A percentile compares a stretch with the other conserved stretches of the same genome.
Evolutionary conservation across 2,329 filamentous ascomycete species (phyloP).

Genomic region (Trichoderma sp.): DNA sequence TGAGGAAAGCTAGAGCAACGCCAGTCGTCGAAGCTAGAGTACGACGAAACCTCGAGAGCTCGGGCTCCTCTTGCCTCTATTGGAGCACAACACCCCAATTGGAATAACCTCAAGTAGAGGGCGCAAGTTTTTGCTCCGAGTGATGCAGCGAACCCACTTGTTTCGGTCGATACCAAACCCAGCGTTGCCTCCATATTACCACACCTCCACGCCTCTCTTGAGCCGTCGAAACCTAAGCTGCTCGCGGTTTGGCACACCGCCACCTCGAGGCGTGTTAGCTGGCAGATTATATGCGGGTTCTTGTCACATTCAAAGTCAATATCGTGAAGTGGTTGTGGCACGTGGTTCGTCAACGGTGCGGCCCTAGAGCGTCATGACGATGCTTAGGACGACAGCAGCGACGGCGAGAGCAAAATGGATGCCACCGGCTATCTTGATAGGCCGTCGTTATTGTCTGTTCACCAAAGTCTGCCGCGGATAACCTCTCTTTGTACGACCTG

Average conservation of each 20-base stretch:
- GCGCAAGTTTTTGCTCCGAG: background rate
- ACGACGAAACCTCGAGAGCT: background rate
- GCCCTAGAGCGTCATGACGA: slow-evolving; percentile 26
- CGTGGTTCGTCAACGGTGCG: slow-evolving; percentile 32
- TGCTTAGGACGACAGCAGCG: slow-evolving; percentile 19
- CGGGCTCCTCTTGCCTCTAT: background rate
- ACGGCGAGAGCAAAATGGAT: slow-evolving; percentile 17
- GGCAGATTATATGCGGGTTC: background rate
- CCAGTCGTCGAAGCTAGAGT: background rate
- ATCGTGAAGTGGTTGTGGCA: slow-evolving; percentile 19
- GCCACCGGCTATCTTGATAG: background rate
- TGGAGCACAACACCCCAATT: background rate
- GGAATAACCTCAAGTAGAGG: background rate
- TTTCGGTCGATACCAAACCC: background rate
- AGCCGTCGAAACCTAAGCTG: background rate
- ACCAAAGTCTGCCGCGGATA: background rate
- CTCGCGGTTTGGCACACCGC: background rate
- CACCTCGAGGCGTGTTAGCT: background rate
- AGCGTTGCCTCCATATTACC: background rate
- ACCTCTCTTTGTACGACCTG: background rate
- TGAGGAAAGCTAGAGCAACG: background rate
- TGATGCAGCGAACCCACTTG: background rate
- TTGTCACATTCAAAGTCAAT: background rate
- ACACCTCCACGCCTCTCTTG: background rate
- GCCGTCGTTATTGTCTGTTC: background rate